Evolutionary conservation across 768 basidiomycete species (phyloP), one percentile per base, ranked within the genome.

Genomic region (Russula virescens): DNA sequence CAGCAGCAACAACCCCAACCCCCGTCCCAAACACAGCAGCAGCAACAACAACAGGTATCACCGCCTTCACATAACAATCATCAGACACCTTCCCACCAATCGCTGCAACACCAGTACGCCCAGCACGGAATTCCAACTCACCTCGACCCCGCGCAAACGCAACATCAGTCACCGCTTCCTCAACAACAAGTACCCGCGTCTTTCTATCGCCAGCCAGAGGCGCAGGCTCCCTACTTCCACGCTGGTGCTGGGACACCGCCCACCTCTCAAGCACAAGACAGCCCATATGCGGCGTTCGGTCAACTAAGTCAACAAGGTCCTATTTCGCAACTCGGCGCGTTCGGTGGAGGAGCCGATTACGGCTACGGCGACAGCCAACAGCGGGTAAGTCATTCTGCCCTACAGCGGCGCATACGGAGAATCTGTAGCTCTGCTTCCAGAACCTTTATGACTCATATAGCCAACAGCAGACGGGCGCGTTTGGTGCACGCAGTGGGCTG

Each of bases 371-470:
- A 90, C 40, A 83, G 71, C 62, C 85, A 82, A 69, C 63, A 66
- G n/a, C 79, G 88, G 71, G 87, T 89, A 70, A 67, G 83, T 70
- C n/a, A 13, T 61, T 31, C 21, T 28, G 53, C 3, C 58, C 66
- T 34, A 35, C 63, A 14, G 28, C 47, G 53, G 31, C 23, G 11
- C 46, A 5, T 53, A 61, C 45, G 58, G 45, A 58, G 67, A 57
- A 72, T 68, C 64, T 50, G 53, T 68, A 66, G 50, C 50, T 51
- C 62, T 60, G 59, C 43, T 31, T 66, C 45, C 66, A 88, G 87
- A 83, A 83, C 66, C 89, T 90, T 75, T 92, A 92, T 69, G 89
- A 91, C 48, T 82, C 83, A 10, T 91, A 68, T 55, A 62, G 65
- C 55, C 66, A 65, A 91, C 69, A 74, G 73, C 50, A 88, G 85